Conservation (phyloP, 2,329 filamentous ascomycete species). For the Immersiporthe knoxdaviesiana region DNA sequence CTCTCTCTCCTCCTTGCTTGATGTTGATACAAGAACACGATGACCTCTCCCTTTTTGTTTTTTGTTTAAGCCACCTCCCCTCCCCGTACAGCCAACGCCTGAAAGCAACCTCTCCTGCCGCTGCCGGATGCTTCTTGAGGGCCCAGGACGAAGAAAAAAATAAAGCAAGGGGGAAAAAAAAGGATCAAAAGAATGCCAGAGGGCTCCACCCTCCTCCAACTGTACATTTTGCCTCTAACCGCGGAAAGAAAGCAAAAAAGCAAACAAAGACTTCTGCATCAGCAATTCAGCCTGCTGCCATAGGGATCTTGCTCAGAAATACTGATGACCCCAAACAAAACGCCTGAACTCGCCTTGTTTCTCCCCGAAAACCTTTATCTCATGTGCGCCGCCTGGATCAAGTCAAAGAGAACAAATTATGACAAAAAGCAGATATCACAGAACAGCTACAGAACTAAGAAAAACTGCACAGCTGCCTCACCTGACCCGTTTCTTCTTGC, state of each 20-base stretch:
- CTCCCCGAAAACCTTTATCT: not conserved
- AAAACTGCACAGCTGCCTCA: not conserved
- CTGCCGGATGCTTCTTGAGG: not conserved
- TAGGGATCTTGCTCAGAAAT: not conserved
- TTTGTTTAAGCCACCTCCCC: not conserved
- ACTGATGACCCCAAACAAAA: not conserved
- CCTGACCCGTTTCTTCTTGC: constrained; percentile 22
- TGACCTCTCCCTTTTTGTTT: not conserved
- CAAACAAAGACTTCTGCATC: not conserved
- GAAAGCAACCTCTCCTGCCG: constrained; percentile 2
- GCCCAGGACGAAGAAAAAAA: not conserved
- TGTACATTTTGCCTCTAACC: not conserved
- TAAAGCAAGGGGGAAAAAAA: no score
- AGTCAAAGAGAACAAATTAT: not conserved
- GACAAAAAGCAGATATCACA: not conserved
- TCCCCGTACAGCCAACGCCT: not conserved
- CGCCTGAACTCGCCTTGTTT: not conserved
- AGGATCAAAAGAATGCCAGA: not conserved
- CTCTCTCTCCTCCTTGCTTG: not conserved
- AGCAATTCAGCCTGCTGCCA: not conserved
- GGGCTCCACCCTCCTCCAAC: not conserved
- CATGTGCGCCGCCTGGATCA: not conserved
- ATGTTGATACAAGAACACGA: not conserved
- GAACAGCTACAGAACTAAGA: no score
- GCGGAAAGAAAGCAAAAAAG: not conserved